Conservation (phyloP, 1,284 basidiomycete genomes). For the Pascua sp. region DNA sequence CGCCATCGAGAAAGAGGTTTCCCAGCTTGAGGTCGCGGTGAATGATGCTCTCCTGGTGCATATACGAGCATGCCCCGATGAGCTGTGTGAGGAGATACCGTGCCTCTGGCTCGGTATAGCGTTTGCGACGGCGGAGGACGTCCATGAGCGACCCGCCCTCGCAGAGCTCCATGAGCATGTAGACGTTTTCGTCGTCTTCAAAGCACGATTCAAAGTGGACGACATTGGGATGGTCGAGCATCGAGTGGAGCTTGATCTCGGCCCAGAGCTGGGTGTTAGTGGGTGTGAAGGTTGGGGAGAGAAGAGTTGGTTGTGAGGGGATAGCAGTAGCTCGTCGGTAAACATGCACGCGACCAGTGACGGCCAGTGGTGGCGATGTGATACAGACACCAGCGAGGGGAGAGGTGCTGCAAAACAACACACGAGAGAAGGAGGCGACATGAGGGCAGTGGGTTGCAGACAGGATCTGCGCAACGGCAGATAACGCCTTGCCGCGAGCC, state of each 20-base stretch:
- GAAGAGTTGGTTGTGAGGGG: not conserved
- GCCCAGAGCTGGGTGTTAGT: conserved; percentile 73
- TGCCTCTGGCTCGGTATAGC: conserved; percentile 88
- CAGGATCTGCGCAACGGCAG: too few relatives aligned
- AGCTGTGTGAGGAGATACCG: conserved; percentile 92
- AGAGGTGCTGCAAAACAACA: conserved; percentile 15
- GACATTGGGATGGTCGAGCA: conserved; percentile 87
- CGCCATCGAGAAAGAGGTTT: conserved; percentile 85
- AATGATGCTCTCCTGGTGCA: conserved; percentile 92
- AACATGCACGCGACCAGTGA: not conserved
- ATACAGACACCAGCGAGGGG: not conserved
- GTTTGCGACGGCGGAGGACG: conserved; percentile 79
- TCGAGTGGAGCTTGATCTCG: conserved; percentile 96
- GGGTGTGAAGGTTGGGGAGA: not conserved
- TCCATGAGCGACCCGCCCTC: conserved; percentile 77
- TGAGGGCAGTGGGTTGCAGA: too few relatives aligned
- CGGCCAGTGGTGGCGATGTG: not conserved
- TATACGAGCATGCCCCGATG: conserved; percentile 91
- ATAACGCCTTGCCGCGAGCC: too few relatives aligned
- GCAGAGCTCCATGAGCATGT: conserved; percentile 94
- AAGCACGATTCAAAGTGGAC: conserved; percentile 92
- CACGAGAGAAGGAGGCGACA: too few relatives aligned
- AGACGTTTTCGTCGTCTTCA: conserved; percentile 92
- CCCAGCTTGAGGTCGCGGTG: conserved; percentile 94
- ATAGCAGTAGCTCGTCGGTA: too few relatives aligned